Evolutionary conservation across 2,329 filamentous ascomycete genomes (phyloP), one percentile per base, ranked within the genome.

Genomic region (Rhexocercosporidium sp.): DNA sequence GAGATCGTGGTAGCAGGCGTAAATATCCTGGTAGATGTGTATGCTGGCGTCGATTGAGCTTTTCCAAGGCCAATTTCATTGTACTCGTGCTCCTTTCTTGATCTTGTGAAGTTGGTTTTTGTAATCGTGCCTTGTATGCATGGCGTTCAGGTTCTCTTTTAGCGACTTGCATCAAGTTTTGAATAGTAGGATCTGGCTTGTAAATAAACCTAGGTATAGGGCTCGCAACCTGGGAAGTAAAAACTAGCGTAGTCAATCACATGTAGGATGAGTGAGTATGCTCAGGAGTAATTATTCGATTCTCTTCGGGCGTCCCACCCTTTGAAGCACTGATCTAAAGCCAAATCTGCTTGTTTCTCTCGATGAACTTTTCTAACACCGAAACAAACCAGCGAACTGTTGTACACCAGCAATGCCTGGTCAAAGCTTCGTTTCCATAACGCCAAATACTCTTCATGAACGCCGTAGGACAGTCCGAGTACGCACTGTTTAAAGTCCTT

Each of bases 11-110:
- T 98, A 57, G 94, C 94, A 1, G 92, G 88, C 20, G 91, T 98
- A 74, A 98, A 98, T 79, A 98, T 99, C 70, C 86, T 97, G 34
- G 96, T 98, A 39, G 96, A 98, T 79, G 78, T 98, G 72, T 96
- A 96, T 76, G 94, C 92, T 66, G 86, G 85, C 64, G 81, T 87
- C 49, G 85, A 89, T 71, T 88, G 80, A 74, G n/a, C 25, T 60
- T 20, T 16, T 18, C 39, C 20, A 6, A 25, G 31, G 18, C 11
- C 4, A n/a, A 12, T 37, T 56, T 20, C 7, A 44, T 44, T n/a
- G 6, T 44, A 6, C 14, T 9, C 5, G 5, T 44, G 16, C 16
- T 47, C 49, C 41, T 6, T 60, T 18, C 16, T 29, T 39, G 34
- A 25, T 39, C 8, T 20, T 46, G 25, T 25, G 37, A 31, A n/a